Base-by-base conservation (phyloP, 441 rosid genomes). In the Dalechampia spathulata region DNA sequence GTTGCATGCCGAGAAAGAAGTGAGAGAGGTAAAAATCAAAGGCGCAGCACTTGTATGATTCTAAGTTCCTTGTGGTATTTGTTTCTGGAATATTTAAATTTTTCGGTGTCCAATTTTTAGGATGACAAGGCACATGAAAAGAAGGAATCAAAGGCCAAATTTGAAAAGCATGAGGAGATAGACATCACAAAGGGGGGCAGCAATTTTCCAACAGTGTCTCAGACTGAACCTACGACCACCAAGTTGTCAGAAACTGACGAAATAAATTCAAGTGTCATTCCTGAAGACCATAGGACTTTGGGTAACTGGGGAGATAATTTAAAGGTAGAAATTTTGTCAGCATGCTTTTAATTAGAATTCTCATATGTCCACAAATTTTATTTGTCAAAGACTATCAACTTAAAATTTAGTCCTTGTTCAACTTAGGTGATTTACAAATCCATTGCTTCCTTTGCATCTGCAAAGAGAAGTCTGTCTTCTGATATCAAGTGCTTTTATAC, bases 271-370 rank as follows among this genome's bases (percentile, higher is more conserved):
- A 66, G 63, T 58, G 61, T 49, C 48, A 58, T 55, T 59, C 32
- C 58, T 62, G 77, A 78, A 69, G 72, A 60, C 57, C 36, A 20
- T 52, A 52, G 40, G 16, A 55, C 38, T 0, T 61, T 69, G 34
- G 52, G 43, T 15, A 45, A 54, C 55, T 62, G 47, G 60, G 63
- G 49, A 27, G 71, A 70, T 75, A 72, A 66, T 57, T 54, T 68
- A 47, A 73, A 82, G 96, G 98, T 86, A 86, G 44, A 55, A 55
- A 45, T 23, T 66, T n/a, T 50, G 28, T 30, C 39, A 53, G 46
- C 44, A 37, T n/a, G 51, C 47, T 62, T 34, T 28, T 46, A 19
- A 26, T 34, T 57, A 52, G 22, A 17, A 26, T 50, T 68, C 46
- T 20, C n/a, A n/a, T 13, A 23, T 49, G 49, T 49, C 15, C 17